These are phyloP conservation scores for Citrus mangshanensis DNA, from an alignment of 345 rosid species.

Conservation along the genomic window DNA sequence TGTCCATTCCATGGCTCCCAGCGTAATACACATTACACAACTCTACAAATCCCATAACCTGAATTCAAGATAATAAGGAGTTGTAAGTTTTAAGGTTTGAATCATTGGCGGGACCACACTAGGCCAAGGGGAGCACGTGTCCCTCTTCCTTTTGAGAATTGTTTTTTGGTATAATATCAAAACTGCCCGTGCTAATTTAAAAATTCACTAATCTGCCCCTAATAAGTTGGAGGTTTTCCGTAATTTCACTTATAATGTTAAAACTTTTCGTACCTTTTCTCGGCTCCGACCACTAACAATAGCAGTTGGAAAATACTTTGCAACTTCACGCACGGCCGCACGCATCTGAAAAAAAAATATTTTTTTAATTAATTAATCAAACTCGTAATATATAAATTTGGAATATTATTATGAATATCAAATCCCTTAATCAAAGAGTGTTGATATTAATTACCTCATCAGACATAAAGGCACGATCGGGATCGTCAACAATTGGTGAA, in stretches of 20 bases:
- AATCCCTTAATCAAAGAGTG: not conserved
- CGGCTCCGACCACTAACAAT: conserved; percentile 66
- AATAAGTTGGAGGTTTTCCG: too few species aligned
- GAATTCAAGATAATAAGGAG: not conserved
- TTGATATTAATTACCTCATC: conserved; percentile 35
- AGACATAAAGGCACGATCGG: conserved; percentile 61
- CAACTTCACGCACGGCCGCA: conserved; percentile 52
- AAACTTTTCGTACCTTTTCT: conserved; percentile 38
- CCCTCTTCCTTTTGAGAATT: too few species aligned
- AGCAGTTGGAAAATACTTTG: conserved; percentile 55
- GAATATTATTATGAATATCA: not conserved
- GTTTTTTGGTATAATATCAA: too few species aligned
- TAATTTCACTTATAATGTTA: too few species aligned
- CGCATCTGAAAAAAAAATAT: conserved; percentile 50
- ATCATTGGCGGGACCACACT: too few species aligned
- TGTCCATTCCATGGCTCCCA: conserved; percentile 55
- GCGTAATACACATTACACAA: conserved; percentile 37
- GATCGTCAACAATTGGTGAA: conserved; percentile 67
- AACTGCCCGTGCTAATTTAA: too few species aligned
- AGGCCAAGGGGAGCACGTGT: too few species aligned
- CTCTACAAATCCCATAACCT: conserved; percentile 41
- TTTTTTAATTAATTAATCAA: not conserved
- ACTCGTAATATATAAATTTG: too few species aligned
- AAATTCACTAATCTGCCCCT: too few species aligned
- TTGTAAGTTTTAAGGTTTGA: not conserved